Evolutionary conservation across 2,329 filamentous ascomycete genomes (phyloP).

Genomic region (Xylariaceae sp.): DNA sequence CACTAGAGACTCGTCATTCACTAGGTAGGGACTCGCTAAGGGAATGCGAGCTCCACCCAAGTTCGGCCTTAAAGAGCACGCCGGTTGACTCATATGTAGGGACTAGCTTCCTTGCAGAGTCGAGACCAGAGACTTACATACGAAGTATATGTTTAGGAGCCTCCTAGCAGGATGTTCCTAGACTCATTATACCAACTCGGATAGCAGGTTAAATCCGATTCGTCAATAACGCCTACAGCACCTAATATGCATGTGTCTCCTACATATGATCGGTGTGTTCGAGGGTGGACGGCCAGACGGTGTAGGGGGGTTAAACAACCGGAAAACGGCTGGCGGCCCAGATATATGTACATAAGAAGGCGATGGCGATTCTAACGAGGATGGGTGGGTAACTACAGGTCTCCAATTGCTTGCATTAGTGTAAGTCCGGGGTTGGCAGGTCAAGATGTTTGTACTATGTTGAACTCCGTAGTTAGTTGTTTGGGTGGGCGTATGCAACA

Average conservation of each 20-base stretch:
- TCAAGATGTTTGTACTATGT: slow-evolving; percentile 8
- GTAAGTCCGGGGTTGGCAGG: background rate
- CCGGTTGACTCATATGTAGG: background rate
- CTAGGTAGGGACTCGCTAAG: too few relatives aligned
- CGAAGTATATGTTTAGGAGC: background rate
- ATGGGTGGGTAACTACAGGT: background rate
- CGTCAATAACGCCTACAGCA: too few relatives aligned
- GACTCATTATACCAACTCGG: too few relatives aligned
- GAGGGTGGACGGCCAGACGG: background rate
- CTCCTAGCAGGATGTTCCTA: background rate
- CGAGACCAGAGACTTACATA: too few relatives aligned
- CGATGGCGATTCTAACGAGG: background rate
- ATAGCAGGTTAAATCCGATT: too few relatives aligned
- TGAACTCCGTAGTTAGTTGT: background rate
- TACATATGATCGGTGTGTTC: background rate
- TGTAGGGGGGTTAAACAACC: background rate
- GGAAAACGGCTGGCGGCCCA: background rate
- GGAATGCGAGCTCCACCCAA: background rate
- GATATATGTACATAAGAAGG: background rate
- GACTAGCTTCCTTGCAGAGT: too few relatives aligned
- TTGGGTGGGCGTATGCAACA: too few relatives aligned
- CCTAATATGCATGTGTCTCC: background rate
- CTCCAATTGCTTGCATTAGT: background rate
- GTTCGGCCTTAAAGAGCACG: background rate
- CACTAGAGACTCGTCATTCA: background rate